Evolutionary conservation across 805 yeast species (phyloP).

Genomic region (Yamadazyma takamatsuzukensis): DNA sequence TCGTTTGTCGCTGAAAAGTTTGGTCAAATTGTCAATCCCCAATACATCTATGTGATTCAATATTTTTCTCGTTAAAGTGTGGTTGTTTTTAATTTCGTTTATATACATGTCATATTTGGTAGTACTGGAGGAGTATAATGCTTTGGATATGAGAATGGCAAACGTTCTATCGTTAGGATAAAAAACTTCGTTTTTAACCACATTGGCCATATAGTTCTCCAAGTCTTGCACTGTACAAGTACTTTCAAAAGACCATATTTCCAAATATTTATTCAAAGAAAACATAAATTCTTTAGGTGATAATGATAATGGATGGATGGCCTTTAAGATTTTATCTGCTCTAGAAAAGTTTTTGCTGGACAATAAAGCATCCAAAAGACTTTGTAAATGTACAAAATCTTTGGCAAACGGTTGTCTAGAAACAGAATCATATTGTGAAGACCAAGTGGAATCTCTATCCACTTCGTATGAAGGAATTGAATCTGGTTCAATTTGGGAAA

Average conservation of each 20-base stretch:
- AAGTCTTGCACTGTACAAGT: constrained; percentile 40
- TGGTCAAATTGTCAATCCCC: constrained; percentile 45
- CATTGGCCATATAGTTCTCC: constrained; percentile 35
- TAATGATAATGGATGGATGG: constrained; percentile 50
- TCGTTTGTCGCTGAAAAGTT: constrained; percentile 20
- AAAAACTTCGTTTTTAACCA: constrained; percentile 17
- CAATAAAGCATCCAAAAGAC: constrained; percentile 74
- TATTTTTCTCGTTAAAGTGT: constrained; percentile 17
- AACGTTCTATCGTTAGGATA: constrained; percentile 53
- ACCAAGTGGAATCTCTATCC: constrained; percentile 24
- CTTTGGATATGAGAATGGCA: constrained; percentile 55
- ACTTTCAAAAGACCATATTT: constrained; percentile 35
- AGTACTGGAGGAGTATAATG: constrained; percentile 12
- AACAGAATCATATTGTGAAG: constrained; percentile 40
- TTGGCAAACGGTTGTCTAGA: constrained; percentile 45
- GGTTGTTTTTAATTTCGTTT: constrained; percentile 7
- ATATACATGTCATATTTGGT: constrained; percentile 12
- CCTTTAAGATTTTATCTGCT: constrained; percentile 64
- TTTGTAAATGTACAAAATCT: constrained; percentile 66
- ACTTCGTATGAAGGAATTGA: background rate
- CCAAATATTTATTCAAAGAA: constrained; percentile 65
- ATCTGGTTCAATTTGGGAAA: constrained; percentile 9
- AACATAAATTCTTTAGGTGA: constrained; percentile 49
- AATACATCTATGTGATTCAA: constrained; percentile 51
- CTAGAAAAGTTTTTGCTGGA: constrained; percentile 62